These are phyloP conservation scores for Lentinula sp. DNA, from an alignment of 768 basidiomycete genomes.

Conservation along the genomic window DNA sequence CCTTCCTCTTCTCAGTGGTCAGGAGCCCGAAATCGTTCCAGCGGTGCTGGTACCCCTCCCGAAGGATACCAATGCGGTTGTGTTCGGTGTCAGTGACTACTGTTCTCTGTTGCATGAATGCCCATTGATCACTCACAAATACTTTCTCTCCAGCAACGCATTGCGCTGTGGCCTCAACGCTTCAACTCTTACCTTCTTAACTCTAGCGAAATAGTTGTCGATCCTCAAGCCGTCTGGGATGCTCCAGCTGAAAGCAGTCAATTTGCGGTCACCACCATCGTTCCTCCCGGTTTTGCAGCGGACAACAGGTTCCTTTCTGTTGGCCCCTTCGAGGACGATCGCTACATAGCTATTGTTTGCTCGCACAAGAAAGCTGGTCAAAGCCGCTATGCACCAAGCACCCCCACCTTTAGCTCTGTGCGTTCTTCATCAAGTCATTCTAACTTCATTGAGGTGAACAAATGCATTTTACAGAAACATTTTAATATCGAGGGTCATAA, in stretches of 20 bases:
- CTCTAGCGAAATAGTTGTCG: not conserved
- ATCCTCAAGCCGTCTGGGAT: not conserved
- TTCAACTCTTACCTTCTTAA: not conserved
- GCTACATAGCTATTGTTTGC: not conserved
- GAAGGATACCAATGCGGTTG: not conserved
- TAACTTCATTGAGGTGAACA: too few species aligned
- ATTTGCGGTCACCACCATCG: not conserved
- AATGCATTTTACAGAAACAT: not conserved
- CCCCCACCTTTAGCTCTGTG: not conserved
- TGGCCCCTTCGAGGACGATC: not conserved
- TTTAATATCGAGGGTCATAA: not conserved
- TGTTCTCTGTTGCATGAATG: not conserved
- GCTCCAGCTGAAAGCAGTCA: not conserved
- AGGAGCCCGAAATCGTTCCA: not conserved
- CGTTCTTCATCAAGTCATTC: not conserved
- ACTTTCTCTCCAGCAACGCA: not conserved
- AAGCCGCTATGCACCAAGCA: not conserved
- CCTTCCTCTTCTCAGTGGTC: not conserved
- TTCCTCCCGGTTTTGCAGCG: not conserved
- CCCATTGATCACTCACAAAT: too few species aligned
- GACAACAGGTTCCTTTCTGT: not conserved
- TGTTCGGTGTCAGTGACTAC: not conserved
- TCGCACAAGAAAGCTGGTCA: not conserved
- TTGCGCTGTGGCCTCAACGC: not conserved
- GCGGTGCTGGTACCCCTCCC: not conserved